Conservation (phyloP, 2,329 filamentous ascomycete species). For the Colletotrichum lentis region DNA sequence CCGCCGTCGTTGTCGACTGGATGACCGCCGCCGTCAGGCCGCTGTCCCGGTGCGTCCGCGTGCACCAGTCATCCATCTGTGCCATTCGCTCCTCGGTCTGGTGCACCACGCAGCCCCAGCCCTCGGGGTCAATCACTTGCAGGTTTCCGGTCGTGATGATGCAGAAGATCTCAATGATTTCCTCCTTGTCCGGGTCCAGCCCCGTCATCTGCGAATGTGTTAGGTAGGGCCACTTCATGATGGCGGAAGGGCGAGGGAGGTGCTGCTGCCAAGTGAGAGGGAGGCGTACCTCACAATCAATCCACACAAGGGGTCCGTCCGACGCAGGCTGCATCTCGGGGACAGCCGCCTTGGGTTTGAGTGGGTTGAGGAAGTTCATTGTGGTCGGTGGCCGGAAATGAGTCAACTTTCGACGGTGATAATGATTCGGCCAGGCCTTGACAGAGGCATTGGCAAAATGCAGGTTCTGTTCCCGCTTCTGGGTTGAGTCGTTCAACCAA, state of each 20-base stretch:
- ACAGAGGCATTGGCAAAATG: constrained; percentile 14
- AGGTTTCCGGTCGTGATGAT: constrained; percentile 86
- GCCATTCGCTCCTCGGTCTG: constrained; percentile 75
- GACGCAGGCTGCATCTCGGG: constrained; percentile 27
- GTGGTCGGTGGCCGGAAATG: not conserved
- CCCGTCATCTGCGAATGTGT: constrained; percentile 81
- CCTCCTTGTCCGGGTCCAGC: constrained; percentile 77
- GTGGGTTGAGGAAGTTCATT: constrained; percentile 34
- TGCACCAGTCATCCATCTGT: constrained; percentile 90
- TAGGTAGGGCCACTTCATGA: constrained; percentile 7
- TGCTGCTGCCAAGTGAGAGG: not conserved
- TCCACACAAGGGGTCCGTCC: constrained; percentile 79
- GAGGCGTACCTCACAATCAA: constrained; percentile 69
- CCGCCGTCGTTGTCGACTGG: constrained; percentile 74
- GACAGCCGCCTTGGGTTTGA: constrained; percentile 14
- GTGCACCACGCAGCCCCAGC: constrained; percentile 83
- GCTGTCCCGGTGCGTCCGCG: constrained; percentile 77
- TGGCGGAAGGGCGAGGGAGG: no score
- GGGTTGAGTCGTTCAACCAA: not conserved
- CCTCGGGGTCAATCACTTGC: constrained; percentile 75
- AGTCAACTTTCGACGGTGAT: not conserved
- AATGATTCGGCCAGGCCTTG: not conserved
- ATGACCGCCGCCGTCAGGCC: constrained; percentile 82
- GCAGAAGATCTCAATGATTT: constrained; percentile 91
- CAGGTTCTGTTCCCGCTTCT: constrained; percentile 5